Conservation (phyloP, 2,329 filamentous ascomycete genomes). For the Metarhizium album region DNA sequence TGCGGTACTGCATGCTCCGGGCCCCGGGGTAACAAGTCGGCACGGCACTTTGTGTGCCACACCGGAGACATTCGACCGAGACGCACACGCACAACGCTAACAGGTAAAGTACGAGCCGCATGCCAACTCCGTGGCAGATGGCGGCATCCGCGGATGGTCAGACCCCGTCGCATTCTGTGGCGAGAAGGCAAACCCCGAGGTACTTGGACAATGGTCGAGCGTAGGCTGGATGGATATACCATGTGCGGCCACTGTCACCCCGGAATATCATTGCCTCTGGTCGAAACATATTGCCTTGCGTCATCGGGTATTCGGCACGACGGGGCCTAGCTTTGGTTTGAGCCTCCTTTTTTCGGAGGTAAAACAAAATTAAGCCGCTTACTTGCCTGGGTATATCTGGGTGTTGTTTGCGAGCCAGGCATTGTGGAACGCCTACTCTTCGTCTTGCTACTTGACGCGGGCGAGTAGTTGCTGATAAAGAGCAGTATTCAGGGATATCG, state of each 20-base stretch:
- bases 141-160: not conserved
- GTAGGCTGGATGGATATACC: not conserved
- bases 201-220: not conserved
- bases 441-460: no score
- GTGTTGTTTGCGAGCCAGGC: no score
- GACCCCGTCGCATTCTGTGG: not conserved
- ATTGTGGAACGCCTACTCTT: no score
- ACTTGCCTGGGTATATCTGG: no score
- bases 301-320: not conserved
- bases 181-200: not conserved
- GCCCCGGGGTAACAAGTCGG: not conserved
- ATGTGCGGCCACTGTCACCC: not conserved
- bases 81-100: not conserved
- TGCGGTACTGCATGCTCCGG: not conserved
- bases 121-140: not conserved
- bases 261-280: not conserved
- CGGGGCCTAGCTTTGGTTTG: not conserved
- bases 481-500: no score
- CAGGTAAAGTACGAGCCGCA: not conserved
- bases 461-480: no score
- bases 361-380: no score
- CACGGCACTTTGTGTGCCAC: not conserved
- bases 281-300: not conserved
- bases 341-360: not conserved
- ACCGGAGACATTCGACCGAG: not conserved